A percentile compares a stretch with the other conserved stretches of the same genome.
phyloP scores from a whole-genome alignment of 768 basidiomycete species.

The Podaxis rugospora region DNA sequence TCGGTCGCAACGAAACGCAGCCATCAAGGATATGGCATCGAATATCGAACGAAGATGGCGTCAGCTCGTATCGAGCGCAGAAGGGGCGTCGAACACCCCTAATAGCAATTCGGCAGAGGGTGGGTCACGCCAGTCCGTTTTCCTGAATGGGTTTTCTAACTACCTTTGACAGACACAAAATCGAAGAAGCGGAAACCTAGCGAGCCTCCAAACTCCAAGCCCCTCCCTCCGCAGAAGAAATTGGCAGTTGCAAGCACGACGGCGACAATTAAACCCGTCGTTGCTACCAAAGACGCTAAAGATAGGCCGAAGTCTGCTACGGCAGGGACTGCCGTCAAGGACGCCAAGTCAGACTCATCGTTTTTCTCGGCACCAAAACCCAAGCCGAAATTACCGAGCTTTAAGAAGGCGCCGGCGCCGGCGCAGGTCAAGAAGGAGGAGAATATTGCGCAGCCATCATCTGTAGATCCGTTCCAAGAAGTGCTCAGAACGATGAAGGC shows the following conservation, averaged over 20 bases:
- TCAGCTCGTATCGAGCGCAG: slow-evolving; percentile 43
- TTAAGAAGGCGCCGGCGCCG: slow-evolving; percentile 64
- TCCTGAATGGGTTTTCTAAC: slow-evolving; percentile 12
- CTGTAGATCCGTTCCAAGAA: slow-evolving; percentile 80
- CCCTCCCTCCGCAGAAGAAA: slow-evolving; percentile 63
- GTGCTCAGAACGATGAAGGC: slow-evolving; percentile 73
- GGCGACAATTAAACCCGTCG: slow-evolving; percentile 35
- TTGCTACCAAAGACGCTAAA: slow-evolving; percentile 54
- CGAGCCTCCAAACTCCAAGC: slow-evolving; percentile 44
- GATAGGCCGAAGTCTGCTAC: slow-evolving; percentile 21
- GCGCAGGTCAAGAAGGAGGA: slow-evolving; percentile 47
- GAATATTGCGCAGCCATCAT: slow-evolving; percentile 72
- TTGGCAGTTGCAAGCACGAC: slow-evolving; percentile 45
- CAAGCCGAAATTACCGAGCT: slow-evolving; percentile 79
- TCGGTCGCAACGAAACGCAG: slow-evolving; percentile 41
- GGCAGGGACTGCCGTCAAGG: slow-evolving; percentile 45
- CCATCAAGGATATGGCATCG: slow-evolving; percentile 91
- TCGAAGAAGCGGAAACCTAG: slow-evolving; percentile 71
- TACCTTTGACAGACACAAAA: slow-evolving; percentile 43
- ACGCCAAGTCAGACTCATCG: slow-evolving; percentile 80
- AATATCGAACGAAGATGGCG: slow-evolving; percentile 87
- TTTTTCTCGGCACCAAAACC: slow-evolving; percentile 87
- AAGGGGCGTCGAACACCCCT: slow-evolving; percentile 33
- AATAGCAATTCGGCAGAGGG: slow-evolving; percentile 58
- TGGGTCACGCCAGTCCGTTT: slow-evolving; percentile 58